A percentile compares a stretch with the other conserved stretches of the same genome.
Evolutionary conservation across 495 filamentous ascomycete genomes (phyloP).

Genomic region (Penicillium diatomitis): DNA sequence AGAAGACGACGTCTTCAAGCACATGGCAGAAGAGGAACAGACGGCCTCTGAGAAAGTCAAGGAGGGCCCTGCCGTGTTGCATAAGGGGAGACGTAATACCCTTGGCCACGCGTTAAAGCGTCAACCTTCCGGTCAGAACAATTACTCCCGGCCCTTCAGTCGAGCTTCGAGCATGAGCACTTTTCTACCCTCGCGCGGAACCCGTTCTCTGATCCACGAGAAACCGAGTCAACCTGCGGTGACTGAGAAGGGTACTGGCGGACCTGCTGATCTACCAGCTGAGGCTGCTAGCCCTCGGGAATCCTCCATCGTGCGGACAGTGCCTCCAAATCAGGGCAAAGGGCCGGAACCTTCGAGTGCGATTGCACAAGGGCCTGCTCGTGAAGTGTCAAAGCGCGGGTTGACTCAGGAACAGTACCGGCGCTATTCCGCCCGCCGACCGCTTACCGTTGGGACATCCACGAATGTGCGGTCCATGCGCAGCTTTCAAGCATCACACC

Average conservation of each 20-base stretch:
- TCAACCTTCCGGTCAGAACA: slow-evolving; percentile 12
- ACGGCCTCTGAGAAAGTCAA: not conserved
- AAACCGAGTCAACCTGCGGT: too few relatives aligned
- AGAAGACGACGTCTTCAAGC: slow-evolving; percentile 13
- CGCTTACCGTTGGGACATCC: slow-evolving; percentile 13
- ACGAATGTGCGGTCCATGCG: slow-evolving; percentile 25
- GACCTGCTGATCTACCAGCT: too few relatives aligned
- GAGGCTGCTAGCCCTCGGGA: too few relatives aligned
- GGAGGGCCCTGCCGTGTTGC: not conserved
- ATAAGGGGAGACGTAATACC: not conserved
- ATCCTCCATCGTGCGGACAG: slow-evolving; percentile 5
- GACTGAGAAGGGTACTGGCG: too few relatives aligned
- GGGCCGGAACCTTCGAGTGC: too few relatives aligned
- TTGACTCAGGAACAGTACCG: slow-evolving; percentile 25
- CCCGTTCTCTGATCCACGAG: not conserved
- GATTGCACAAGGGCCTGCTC: slow-evolving; percentile 8
- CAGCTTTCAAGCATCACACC: slow-evolving; percentile 12
- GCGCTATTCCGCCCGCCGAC: slow-evolving; percentile 26
- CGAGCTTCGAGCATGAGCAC: slow-evolving; percentile 24
- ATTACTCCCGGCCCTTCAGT: slow-evolving; percentile 31
- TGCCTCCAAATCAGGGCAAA: slow-evolving; percentile 20
- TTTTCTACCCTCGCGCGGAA: slow-evolving; percentile 16
- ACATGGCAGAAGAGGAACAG: slow-evolving; percentile 3
- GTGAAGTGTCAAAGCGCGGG: slow-evolving; percentile 13
- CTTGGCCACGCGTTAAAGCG: slow-evolving; percentile 5